These are phyloP conservation scores for Cicer judaicum DNA, from an alignment of 306 rosid genomes.

Conservation along the genomic window DNA sequence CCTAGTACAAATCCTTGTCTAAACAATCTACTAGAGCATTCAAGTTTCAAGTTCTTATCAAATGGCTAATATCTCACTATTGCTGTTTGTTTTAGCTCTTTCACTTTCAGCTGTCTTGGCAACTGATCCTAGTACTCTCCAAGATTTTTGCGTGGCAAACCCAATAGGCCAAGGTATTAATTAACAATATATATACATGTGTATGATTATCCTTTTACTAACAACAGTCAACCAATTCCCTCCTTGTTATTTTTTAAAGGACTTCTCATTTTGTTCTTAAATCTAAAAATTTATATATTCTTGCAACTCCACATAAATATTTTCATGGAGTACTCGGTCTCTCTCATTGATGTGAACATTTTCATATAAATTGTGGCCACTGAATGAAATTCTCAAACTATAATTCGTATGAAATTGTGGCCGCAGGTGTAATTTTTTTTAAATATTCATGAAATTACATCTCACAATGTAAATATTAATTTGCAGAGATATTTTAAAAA, in stretches of 20 bases:
- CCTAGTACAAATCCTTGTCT: background rate
- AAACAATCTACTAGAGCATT: constrained; percentile 2
- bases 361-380: background rate
- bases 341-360: background rate
- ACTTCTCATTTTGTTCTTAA: background rate
- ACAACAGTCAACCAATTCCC: no score
- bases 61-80: constrained; percentile 47
- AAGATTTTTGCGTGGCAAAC: constrained; percentile 54
- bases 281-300: background rate
- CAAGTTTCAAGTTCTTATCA: constrained; percentile 10
- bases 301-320: background rate
- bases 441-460: no score
- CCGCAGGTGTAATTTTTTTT: no score
- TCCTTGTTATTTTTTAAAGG: background rate
- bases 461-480: no score
- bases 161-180: constrained; percentile 46
- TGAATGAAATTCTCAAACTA: background rate
- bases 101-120: constrained; percentile 41
- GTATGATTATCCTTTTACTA: background rate
- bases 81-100: constrained; percentile 41
- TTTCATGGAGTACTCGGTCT: background rate
- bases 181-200: background rate
- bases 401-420: no score
- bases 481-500: no score
- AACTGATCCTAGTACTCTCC: constrained; percentile 42